Percentiles rank a stretch among this genome's conserved stretches.
phyloP scores from a whole-genome alignment of 768 basidiomycete species.

The Sporobolomyces pararoseus region DNA sequence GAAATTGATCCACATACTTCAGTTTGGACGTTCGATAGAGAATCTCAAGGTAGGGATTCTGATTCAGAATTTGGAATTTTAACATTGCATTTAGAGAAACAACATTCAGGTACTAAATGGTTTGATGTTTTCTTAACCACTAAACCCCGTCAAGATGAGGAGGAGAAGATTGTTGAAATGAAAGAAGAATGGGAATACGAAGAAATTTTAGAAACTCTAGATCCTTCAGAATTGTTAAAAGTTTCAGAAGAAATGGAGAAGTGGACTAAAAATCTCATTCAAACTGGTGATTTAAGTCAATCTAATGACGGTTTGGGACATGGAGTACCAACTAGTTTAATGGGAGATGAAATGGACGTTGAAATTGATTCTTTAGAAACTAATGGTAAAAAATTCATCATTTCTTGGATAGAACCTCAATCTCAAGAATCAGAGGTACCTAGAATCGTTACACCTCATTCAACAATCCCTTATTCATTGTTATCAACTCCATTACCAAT shows the following conservation, averaged over 20 bases:
- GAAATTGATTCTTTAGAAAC: constrained; percentile 75
- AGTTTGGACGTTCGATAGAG: constrained; percentile 77
- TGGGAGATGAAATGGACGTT: constrained; percentile 84
- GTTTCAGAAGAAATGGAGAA: constrained; percentile 81
- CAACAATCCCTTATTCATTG: constrained; percentile 46
- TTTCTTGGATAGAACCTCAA: constrained; percentile 70
- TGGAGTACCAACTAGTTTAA: constrained; percentile 61
- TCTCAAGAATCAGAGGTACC: constrained; percentile 49
- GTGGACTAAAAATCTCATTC: constrained; percentile 66
- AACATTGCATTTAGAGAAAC: constrained; percentile 81
- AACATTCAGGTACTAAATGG: constrained; percentile 78
- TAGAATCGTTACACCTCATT: constrained; percentile 46
- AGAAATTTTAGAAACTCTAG: constrained; percentile 75
- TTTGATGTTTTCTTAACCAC: constrained; percentile 66
- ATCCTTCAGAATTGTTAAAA: constrained; percentile 71
- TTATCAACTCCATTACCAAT: constrained; percentile 68
- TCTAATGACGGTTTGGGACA: constrained; percentile 59
- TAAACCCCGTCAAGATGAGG: too few relatives aligned
- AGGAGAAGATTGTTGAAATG: constrained; percentile 46
- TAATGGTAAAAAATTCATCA: constrained; percentile 61
- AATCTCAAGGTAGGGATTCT: constrained; percentile 65
- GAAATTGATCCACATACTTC: constrained; percentile 70
- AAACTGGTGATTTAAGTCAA: constrained; percentile 63
- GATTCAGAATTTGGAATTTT: constrained; percentile 60
- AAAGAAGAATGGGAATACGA: constrained; percentile 49